These are phyloP conservation scores for Rhazya stricta DNA, from an alignment of 257 asterid species.

Conservation along the genomic window DNA sequence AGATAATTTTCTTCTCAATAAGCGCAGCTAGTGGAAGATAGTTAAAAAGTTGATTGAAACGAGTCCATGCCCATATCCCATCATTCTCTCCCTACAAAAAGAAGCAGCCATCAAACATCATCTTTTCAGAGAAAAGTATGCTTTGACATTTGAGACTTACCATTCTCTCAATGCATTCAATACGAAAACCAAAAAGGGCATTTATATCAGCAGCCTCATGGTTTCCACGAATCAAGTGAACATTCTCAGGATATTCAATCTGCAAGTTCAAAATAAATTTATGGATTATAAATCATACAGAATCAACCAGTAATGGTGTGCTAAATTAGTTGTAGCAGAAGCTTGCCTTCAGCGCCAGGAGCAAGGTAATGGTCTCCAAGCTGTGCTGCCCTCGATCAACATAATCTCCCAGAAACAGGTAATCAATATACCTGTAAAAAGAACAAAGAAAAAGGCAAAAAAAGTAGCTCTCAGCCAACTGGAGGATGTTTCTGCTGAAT, in stretches of 20 bases:
- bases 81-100: conserved; percentile 86
- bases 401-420: conserved; percentile 94
- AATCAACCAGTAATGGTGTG: neutral
- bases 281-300: neutral
- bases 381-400: conserved; percentile 99
- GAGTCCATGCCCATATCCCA: conserved; percentile 99
- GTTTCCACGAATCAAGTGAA: conserved; percentile 96
- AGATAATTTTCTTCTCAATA: conserved; percentile 93
- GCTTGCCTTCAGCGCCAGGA: conserved; percentile 91
- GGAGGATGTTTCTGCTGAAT: neutral
- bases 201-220: conserved; percentile 99
- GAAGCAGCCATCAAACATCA: conserved; percentile 25
- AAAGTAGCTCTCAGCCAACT: conserved; percentile 16
- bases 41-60: conserved; percentile 93
- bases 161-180: conserved; percentile 99
- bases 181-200: conserved; percentile 97
- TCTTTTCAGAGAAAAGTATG: neutral
- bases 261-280: conserved; percentile 26
- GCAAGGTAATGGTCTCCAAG: conserved; percentile 97
- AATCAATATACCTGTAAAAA: conserved; percentile 98
- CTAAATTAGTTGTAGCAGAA: neutral
- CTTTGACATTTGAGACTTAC: conserved; percentile 36
- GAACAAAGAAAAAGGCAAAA: conserved; percentile 40
- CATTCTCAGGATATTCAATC: conserved; percentile 95
- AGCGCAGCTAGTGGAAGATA: conserved; percentile 96